Evolutionary conservation across 805 yeast species (phyloP).

Genomic region (Saturnispora sekii): DNA sequence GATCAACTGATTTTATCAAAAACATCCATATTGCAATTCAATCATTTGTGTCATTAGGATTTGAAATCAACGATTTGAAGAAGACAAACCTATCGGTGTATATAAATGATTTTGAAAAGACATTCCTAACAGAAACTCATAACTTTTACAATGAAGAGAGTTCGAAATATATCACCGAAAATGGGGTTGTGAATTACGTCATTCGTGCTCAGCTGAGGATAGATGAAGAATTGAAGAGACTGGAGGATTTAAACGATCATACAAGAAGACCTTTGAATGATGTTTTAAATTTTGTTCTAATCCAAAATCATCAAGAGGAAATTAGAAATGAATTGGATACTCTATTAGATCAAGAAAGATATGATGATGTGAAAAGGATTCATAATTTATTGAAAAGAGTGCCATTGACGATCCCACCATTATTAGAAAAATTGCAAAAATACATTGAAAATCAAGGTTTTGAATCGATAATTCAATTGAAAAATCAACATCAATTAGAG

Average conservation of each 20-base stretch:
- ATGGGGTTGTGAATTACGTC: conserved; percentile 87
- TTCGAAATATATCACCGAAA: conserved; percentile 49
- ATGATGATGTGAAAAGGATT: conserved; percentile 68
- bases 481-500: conserved; percentile 16
- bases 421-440: conserved; percentile 61
- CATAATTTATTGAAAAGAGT: conserved; percentile 68
- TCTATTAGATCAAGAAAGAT: conserved; percentile 65
- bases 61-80: conserved; percentile 82
- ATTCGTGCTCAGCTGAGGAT: conserved; percentile 75
- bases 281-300: conserved; percentile 64
- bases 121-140: conserved; percentile 61
- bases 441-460: conserved; percentile 63
- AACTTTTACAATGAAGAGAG: conserved; percentile 64
- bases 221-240: conserved; percentile 71
- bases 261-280: conserved; percentile 71
- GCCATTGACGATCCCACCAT: conserved; percentile 66
- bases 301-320: conserved; percentile 65
- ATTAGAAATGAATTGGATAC: conserved; percentile 69
- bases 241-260: conserved; percentile 74
- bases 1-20: conserved; percentile 59
- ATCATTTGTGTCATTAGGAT: conserved; percentile 82
- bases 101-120: conserved; percentile 66
- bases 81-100: conserved; percentile 78
- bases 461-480: conserved; percentile 49
- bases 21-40: conserved; percentile 66